Percentiles rank a stretch among this genome's conserved stretches.
phyloP scores from a whole-genome alignment of 2,329 filamentous ascomycete species.

The Amesomyces nigricolor region DNA sequence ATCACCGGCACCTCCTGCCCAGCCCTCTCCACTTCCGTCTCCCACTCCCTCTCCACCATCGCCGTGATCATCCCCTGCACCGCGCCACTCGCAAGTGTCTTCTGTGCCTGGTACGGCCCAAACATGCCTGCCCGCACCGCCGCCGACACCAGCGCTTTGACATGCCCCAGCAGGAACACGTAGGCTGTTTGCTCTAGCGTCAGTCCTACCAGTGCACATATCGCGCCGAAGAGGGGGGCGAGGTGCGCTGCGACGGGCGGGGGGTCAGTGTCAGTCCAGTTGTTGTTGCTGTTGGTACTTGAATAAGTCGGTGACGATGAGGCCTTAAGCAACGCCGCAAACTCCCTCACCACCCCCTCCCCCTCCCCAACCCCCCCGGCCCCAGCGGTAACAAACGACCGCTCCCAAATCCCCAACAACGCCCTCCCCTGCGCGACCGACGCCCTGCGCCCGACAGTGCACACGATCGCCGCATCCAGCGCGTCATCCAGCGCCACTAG shows the following conservation, averaged over 20 bases:
- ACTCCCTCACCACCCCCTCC: slow-evolving; percentile 29
- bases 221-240: slow-evolving; percentile 63
- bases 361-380: neutral
- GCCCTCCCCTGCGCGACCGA: slow-evolving; percentile 72
- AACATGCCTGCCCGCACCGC: slow-evolving; percentile 72
- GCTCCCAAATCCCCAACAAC: slow-evolving; percentile 69
- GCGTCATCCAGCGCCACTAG: slow-evolving; percentile 63
- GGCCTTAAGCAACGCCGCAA: slow-evolving; percentile 33
- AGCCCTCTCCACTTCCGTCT: slow-evolving; percentile 56
- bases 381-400: slow-evolving; percentile 47
- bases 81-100: slow-evolving; percentile 56
- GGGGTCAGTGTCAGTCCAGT: slow-evolving; percentile 15
- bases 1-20: slow-evolving; percentile 71
- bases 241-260: slow-evolving; percentile 58
- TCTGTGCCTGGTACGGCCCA: slow-evolving; percentile 75
- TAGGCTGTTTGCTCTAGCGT: slow-evolving; percentile 60
- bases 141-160: slow-evolving; percentile 69
- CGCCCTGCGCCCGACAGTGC: slow-evolving; percentile 71
- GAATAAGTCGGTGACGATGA: slow-evolving; percentile 17
- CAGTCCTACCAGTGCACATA: slow-evolving; percentile 58
- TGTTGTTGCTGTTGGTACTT: neutral
- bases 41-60: slow-evolving; percentile 56
- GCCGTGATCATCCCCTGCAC: slow-evolving; percentile 53
- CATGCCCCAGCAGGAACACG: slow-evolving; percentile 69
- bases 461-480: slow-evolving; percentile 70